Base-by-base conservation (phyloP, 2,329 filamentous ascomycete species). In the Balansia obtecta region DNA sequence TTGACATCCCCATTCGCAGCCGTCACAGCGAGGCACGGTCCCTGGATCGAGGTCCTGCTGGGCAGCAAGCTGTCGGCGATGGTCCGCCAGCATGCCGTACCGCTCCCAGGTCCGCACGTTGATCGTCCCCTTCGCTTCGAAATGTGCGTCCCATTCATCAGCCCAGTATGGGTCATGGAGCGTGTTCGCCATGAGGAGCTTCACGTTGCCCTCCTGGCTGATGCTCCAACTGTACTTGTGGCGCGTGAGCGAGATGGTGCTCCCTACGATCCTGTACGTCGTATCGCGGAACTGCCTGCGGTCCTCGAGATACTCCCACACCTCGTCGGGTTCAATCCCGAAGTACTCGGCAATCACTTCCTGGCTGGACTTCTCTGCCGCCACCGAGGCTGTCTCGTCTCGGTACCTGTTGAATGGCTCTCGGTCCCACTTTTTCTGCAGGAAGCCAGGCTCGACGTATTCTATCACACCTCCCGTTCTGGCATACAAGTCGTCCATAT, bases 61-160 rank as follows among this genome's bases (percentile, higher is more conserved):
- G 2, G 9, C 42, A 1, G 56, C 54, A 4, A 47, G 44, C 32
- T 52, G 41, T 2, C 55, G 56, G 32, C 59, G 59, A n/a, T 58
- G 59, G 7, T 41, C 52, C 11, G 56, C 58, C 47, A 59, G 39
- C 45, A 44, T 52, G 33, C 55, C 55, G 40, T 65, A 65, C 1
- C 50, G 42, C 22, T 61, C 58, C 54, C 57, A 56, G 3, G 51
- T 58, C n/a, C 60, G 55, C 2, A 57, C 22, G 15, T 65, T 59
- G 34, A 57, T 39, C 16, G 48, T 32, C 7, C 52, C 56, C 1
- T 42, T 51, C 16, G 50, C 49, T 4, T n/a, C 20, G n/a, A 59
- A 63, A 37, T 59, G 55, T 2, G 50, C 30, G 30, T 63, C 60
- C 60, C 60, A 62, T 2, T 53, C 48, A 0, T 41, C 18, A 7